Conservation (phyloP, 2,329 filamentous ascomycete genomes). For the Chalara sp. region DNA sequence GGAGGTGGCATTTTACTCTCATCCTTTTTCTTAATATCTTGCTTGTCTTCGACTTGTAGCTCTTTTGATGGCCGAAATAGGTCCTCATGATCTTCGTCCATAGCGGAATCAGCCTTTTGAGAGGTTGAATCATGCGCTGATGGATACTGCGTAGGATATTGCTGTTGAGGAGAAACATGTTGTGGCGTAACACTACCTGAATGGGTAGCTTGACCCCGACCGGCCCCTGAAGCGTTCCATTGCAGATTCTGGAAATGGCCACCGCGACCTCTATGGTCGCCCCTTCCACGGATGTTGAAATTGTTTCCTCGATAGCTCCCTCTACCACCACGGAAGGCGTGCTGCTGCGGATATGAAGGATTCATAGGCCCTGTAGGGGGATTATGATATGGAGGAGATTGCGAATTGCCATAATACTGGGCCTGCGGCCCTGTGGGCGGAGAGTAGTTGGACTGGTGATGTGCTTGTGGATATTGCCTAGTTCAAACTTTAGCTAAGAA, state of each 20-base stretch:
- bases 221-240: constrained; percentile 57
- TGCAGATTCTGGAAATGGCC: constrained; percentile 61
- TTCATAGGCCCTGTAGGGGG: constrained; percentile 49
- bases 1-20: constrained; percentile 48
- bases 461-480: constrained; percentile 48
- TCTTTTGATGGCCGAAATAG: constrained; percentile 59
- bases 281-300: constrained; percentile 38
- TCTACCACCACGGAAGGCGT: constrained; percentile 36
- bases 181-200: constrained; percentile 28
- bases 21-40: constrained; percentile 39
- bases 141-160: constrained; percentile 16
- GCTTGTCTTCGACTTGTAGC: constrained; percentile 54
- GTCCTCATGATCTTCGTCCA: constrained; percentile 47
- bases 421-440: constrained; percentile 46
- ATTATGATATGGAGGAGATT: constrained; percentile 45
- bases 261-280: constrained; percentile 36
- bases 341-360: constrained; percentile 38
- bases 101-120: constrained; percentile 26
- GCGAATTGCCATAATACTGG: constrained; percentile 43
- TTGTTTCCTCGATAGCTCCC: constrained; percentile 55
- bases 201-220: constrained; percentile 37
- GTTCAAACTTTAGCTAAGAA: constrained; percentile 25
- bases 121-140: constrained; percentile 17
- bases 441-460: constrained; percentile 47
- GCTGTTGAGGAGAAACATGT: constrained; percentile 25